Conservation (phyloP, 176 grass and related monocot genomes). For the Alloteropsis semialata region DNA sequence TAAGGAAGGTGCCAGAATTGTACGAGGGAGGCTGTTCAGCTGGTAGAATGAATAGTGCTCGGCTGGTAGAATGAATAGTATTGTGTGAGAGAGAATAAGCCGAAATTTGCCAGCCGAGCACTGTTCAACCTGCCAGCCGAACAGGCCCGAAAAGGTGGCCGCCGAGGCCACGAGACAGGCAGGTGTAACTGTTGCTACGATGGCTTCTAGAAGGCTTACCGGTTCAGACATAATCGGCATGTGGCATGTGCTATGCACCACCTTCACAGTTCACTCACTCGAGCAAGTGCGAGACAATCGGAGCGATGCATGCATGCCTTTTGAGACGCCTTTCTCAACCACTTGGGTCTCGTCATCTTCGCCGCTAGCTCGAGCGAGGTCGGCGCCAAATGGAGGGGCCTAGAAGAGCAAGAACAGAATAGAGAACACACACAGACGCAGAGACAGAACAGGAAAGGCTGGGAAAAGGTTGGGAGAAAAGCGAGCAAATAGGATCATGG, state of each 20-base stretch:
- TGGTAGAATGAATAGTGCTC: too few relatives aligned
- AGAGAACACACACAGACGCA: background rate
- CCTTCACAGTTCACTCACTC: background rate
- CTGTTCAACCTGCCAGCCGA: too few relatives aligned
- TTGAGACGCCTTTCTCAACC: background rate
- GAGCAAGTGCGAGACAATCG: background rate
- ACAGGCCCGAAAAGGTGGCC: too few relatives aligned
- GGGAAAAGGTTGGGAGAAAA: background rate
- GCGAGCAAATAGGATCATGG: background rate
- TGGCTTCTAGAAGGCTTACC: slow-evolving; percentile 2
- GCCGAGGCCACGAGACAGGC: too few relatives aligned
- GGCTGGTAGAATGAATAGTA: too few relatives aligned
- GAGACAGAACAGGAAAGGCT: too few relatives aligned
- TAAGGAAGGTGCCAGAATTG: too few relatives aligned
- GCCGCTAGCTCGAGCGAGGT: background rate
- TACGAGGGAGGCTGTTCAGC: too few relatives aligned
- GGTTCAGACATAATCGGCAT: too few relatives aligned
- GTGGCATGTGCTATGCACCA: background rate
- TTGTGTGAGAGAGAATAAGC: too few relatives aligned
- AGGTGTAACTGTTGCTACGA: background rate
- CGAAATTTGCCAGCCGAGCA: too few relatives aligned
- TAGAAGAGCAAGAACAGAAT: background rate
- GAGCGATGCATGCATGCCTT: background rate
- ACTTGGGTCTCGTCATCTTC: background rate
- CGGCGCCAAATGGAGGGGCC: background rate